A percentile compares a stretch with the other conserved stretches of the same genome.
Conservation (phyloP, 306 rosid species). For the Cicer pinnatifidum region DNA sequence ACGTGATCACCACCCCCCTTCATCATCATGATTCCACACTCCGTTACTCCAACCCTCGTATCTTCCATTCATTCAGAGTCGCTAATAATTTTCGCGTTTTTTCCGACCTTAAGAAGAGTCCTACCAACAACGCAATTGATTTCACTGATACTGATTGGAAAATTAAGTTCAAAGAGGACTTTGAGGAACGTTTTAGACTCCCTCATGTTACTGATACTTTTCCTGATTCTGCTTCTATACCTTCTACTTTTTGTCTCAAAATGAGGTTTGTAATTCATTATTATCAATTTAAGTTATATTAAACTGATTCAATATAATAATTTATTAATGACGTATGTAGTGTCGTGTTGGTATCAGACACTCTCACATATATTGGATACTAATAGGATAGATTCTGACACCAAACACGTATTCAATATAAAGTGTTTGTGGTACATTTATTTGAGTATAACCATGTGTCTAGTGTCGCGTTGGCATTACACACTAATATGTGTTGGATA, state of each 20-base stretch:
- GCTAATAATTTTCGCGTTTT: constrained; percentile 39
- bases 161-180: constrained; percentile 66
- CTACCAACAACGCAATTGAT: constrained; percentile 51
- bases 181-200: constrained; percentile 71
- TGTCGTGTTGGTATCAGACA: no score
- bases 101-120: constrained; percentile 50
- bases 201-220: constrained; percentile 82
- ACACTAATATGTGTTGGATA: no score
- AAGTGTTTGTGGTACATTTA: no score
- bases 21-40: constrained; percentile 42
- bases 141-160: constrained; percentile 86
- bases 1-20: constrained; percentile 51
- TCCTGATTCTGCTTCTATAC: constrained; percentile 62
- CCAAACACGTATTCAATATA: no score
- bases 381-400: no score
- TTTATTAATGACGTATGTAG: no score
- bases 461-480: no score
- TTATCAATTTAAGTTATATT: no score
- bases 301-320: no score
- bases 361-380: no score
- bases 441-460: no score
- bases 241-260: constrained; percentile 84
- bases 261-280: constrained; percentile 60
- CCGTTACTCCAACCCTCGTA: constrained; percentile 36
- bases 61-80: constrained; percentile 20